These are phyloP conservation scores for Entomortierella beljakovae DNA, from an alignment of 192 early-diverging fungal species.

Conservation along the genomic window DNA sequence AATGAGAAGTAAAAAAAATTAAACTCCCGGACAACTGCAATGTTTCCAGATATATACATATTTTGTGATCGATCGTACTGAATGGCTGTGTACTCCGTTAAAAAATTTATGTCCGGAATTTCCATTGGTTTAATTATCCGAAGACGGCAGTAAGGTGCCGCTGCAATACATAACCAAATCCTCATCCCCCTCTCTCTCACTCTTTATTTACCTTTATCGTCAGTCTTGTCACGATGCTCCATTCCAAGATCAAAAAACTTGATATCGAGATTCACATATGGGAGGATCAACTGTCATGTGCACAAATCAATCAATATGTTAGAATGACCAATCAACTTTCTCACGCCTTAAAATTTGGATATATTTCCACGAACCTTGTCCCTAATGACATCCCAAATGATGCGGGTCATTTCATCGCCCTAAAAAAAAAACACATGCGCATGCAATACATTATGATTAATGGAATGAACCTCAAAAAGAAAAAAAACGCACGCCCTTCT, in stretches of 20 bases:
- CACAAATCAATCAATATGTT: constrained; percentile 2
- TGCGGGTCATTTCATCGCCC: constrained; percentile 99
- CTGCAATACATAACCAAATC: too few species aligned
- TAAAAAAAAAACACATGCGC: too few species aligned
- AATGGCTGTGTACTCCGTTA: too few species aligned
- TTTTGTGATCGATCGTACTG: constrained; percentile 4
- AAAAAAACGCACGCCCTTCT: background rate
- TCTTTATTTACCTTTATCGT: constrained; percentile 32
- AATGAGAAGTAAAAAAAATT: background rate
- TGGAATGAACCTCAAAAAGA: constrained; percentile 4
- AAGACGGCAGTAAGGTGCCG: too few species aligned
- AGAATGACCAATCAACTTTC: background rate
- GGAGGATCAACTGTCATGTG: constrained; percentile 74
- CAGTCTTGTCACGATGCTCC: constrained; percentile 82
- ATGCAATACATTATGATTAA: constrained; percentile 67
- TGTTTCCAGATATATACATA: too few species aligned
- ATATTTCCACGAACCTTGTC: constrained; percentile 69
- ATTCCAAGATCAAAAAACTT: constrained; percentile 98
- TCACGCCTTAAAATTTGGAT: background rate
- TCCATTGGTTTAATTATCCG: too few species aligned
- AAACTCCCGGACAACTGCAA: too few species aligned
- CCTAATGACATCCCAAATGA: constrained; percentile 96
- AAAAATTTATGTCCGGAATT: too few species aligned
- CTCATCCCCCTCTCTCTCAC: background rate
- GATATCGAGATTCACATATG: constrained; percentile 90